Evolutionary conservation across 306 rosid species (phyloP).

Genomic region (Pueraria montana): DNA sequence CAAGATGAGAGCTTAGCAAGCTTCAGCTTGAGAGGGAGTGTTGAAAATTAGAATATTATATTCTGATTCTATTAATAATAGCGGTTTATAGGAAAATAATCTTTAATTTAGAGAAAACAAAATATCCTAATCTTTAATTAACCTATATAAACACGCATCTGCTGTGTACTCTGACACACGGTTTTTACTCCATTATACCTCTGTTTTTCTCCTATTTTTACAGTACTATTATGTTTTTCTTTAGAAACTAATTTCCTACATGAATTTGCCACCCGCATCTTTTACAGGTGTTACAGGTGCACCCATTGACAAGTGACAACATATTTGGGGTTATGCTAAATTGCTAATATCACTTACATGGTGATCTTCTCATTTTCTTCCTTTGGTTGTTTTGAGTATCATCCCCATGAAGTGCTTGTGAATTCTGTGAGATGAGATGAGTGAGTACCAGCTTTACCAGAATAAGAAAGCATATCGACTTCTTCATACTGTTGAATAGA

Average conservation of each 20-base stretch:
- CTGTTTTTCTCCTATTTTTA: too few species aligned
- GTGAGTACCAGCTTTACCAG: conserved; percentile 41
- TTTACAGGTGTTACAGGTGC: conserved; percentile 46
- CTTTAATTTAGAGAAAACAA: too few species aligned
- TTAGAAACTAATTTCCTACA: conserved; percentile 16
- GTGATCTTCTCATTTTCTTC: conserved; percentile 31
- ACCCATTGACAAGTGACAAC: conserved; percentile 36
- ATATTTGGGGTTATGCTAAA: conserved; percentile 33
- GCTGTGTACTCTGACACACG: too few species aligned
- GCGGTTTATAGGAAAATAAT: too few species aligned
- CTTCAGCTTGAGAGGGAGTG: too few species aligned
- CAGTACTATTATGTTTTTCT: conserved; percentile 15
- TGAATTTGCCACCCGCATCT: conserved; percentile 18
- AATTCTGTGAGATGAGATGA: conserved; percentile 11
- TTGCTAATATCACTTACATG: conserved; percentile 26
- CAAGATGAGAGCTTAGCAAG: too few species aligned
- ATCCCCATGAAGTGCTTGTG: conserved; percentile 44
- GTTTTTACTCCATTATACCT: too few species aligned
- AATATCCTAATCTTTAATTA: too few species aligned
- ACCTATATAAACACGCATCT: too few species aligned
- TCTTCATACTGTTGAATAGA: conserved; percentile 33
- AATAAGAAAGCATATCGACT: conserved; percentile 51
- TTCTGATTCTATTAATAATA: too few species aligned
- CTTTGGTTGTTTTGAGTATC: conserved; percentile 25
- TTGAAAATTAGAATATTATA: too few species aligned